Percentiles rank a stretch among this genome's conserved stretches.
phyloP scores from a whole-genome alignment of 306 rosid genomes.

The Pyrus communis region DNA sequence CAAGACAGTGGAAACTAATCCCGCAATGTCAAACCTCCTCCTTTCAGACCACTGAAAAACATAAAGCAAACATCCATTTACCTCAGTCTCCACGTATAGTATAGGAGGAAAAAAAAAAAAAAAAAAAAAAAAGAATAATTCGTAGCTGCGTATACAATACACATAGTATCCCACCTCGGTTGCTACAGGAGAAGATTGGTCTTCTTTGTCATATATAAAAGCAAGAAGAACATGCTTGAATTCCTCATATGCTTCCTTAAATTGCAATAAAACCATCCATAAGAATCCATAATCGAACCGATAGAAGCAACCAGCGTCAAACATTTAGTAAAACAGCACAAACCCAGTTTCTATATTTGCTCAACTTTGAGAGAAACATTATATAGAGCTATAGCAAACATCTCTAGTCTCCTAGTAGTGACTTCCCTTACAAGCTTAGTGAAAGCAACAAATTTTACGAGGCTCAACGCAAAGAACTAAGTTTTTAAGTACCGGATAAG shows the following conservation, averaged over 20 bases:
- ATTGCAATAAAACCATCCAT: slow-evolving; percentile 30
- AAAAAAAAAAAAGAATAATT: not conserved
- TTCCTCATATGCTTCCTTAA: slow-evolving; percentile 99
- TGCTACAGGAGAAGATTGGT: slow-evolving; percentile 76
- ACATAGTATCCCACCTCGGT: slow-evolving; percentile 51
- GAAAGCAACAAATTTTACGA: not conserved
- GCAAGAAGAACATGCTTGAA: slow-evolving; percentile 97
- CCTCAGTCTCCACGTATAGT: not conserved
- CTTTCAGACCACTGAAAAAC: slow-evolving; percentile 80
- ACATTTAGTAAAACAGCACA: not conserved
- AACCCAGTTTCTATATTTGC: not conserved
- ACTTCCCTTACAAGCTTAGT: not conserved
- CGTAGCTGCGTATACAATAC: not conserved
- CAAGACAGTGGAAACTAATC: slow-evolving; percentile 75
- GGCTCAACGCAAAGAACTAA: not conserved
- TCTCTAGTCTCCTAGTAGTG: not conserved
- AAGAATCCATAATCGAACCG: slow-evolving; percentile 18
- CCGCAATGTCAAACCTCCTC: slow-evolving; percentile 84
- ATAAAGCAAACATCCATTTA: not conserved
- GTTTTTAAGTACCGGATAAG: slow-evolving; percentile 63
- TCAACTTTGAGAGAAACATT: not conserved
- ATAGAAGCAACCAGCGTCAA: slow-evolving; percentile 1
- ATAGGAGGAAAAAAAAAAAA: not conserved
- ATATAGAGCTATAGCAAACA: not conserved
- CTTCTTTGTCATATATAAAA: slow-evolving; percentile 83